Percentiles rank a stretch among this genome's conserved stretches.
Evolutionary conservation across 23 red algal species (phyloP).

Genomic region (Gracilaria domingensis): DNA sequence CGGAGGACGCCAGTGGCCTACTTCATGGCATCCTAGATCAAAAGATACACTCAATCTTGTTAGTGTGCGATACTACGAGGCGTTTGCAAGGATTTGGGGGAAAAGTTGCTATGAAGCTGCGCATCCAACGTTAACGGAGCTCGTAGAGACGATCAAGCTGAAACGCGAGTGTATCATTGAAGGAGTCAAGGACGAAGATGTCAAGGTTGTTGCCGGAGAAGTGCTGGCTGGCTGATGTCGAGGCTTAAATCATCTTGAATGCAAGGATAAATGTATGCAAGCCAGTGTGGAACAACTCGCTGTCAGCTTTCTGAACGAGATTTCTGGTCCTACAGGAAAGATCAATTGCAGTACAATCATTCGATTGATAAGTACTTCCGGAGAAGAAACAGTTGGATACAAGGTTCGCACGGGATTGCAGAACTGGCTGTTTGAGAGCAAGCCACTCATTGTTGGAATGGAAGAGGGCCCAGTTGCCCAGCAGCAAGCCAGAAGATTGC

Average conservation of each 20-base stretch:
- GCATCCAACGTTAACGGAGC: conserved; percentile 34
- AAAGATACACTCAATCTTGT: conserved; percentile 65
- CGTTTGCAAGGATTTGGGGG: conserved; percentile 61
- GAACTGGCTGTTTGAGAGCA: conserved; percentile 52
- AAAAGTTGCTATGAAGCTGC: conserved; percentile 47
- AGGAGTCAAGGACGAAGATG: conserved; percentile 76
- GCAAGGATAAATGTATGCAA: conserved; percentile 18
- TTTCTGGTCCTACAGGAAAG: conserved; percentile 73
- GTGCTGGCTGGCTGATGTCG: conserved; percentile 77
- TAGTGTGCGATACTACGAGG: conserved; percentile 73
- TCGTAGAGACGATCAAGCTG: conserved; percentile 43
- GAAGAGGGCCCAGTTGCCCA: conserved; percentile 69
- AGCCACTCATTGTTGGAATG: conserved; percentile 61
- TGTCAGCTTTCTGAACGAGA: conserved; percentile 47
- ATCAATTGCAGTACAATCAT: conserved; percentile 76
- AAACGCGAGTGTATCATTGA: conserved; percentile 66
- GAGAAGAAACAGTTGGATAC: conserved; percentile 47
- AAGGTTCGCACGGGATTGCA: conserved; percentile 23
- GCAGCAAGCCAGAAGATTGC: conserved; percentile 75
- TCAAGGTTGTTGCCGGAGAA: conserved; percentile 73
- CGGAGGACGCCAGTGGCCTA: conserved; percentile 79
- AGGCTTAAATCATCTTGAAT: conserved; percentile 57
- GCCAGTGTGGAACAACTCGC: conserved; percentile 17
- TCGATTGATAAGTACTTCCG: conserved; percentile 64
- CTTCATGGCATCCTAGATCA: conserved; percentile 79